Evolutionary conservation across 129 eudicot species (phyloP).

Genomic region (carrot (Daucus carota)): DH1_v3.0 NC_030382.2:58259501-58260000

Average conservation of each 20-base stretch:
- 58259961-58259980: background rate
- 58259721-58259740: constrained; percentile 54
- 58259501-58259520: background rate
- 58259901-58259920: too few relatives aligned
- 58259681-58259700: constrained; percentile 2
- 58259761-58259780: background rate
- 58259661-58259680: constrained; percentile 1
- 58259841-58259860: background rate
- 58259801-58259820: background rate
- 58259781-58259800: background rate
- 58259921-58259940: too few relatives aligned
- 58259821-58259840: background rate
- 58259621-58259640: background rate
- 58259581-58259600: background rate
- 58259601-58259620: background rate
- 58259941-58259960: too few relatives aligned
- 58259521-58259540: background rate
- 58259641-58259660: background rate
- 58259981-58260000: background rate
- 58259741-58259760: constrained; percentile 28
- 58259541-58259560: background rate
- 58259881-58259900: background rate
- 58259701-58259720: constrained; percentile 47
- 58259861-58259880: background rate
- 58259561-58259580: background rate